Base-by-base conservation (phyloP, 139 green algal genomes). In the Nannochloris sp. region DNA sequence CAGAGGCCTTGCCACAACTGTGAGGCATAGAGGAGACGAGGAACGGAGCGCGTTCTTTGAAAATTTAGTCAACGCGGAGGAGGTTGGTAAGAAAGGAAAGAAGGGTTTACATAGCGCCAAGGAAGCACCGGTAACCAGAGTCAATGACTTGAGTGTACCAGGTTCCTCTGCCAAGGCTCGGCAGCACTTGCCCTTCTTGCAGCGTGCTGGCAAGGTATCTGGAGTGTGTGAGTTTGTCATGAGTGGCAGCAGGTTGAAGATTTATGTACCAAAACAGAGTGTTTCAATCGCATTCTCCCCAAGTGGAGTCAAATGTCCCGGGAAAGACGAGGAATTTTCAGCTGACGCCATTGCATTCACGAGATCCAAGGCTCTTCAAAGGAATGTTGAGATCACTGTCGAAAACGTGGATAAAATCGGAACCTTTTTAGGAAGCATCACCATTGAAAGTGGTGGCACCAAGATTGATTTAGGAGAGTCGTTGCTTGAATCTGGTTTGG, bases 101-200 rank as follows among this genome's bases (percentile, higher is more conserved):
- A 87, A 87, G 70, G 92, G 88, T 36, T 31, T 95, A 46, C 86
- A 93, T 77, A 84, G 69, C 50, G 62, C 44, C 61, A 94, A 92
- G 79, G 80, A 90, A 61, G 72, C 88, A 2, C 57, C 86, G 0
- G 61, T 65, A 34, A 84, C 85, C 67, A 73, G 82, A 44, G 40
- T 92, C 55, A 97, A 97, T 68, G 91, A 97, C 69, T 69, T 96
- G 3, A 90, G 79, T n/a, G 4, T 48, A 44, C 81, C 84, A 5
- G 81, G 86, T 36, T 78, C 62, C 40, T 81, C 73, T 2, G n/a
- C 60, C 23, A 14, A 75, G 62, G 87, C 90, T 61, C 87, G 88
- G 70, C 83, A 94, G 79, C 89, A 95, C 81, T 82, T 98, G 63
- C 85, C 88, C 40, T 97, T 96, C 81, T 80, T 98, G 61, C 82